Base-by-base conservation (phyloP, 192 early-diverging fungal species). In the Backusella psychrophila region DNA sequence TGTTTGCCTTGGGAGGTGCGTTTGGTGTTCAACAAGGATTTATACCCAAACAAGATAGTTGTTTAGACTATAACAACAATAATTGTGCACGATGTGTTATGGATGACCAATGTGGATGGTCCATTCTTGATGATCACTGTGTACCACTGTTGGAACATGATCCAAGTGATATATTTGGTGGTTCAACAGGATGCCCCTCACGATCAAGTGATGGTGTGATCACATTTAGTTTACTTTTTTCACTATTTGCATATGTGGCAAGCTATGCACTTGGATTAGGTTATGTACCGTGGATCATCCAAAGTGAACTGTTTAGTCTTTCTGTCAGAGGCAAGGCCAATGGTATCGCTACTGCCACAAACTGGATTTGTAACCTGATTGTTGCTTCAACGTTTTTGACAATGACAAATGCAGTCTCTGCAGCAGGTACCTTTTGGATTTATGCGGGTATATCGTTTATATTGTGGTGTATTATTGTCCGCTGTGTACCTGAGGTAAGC, bases 281-380 rank as follows among this genome's bases (percentile, higher is more conserved):
- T 1, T 83, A 87, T 80, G 82, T 81, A 17, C 86, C 88, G 6
- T 96, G 93, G 94, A 84, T 93, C 59, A 92, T 93, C 72, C 89
- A 92, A 42, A 83, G 90, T 8, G 94, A 96, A 78, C 91, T 96
- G 46, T 94, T 93, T 81, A 87, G 91, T 4, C 87, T 93, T 36
- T 85, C 85, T 26, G 75, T 93, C 19, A 90, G 94, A 36, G 89
- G 91, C 46, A 95, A 95, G 82, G 93, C 89, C 33, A 90, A 90
- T 65, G 89, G 89, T 21, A 74, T 93, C 4, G 85, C 88, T 21
- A 95, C 92, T 4, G 87, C 92, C n/a, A 85, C 91, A 66, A 96
- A 96, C 85, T 96, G 94, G 94, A 76, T 90, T n/a, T 88, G 86
- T 82, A 94, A 94, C 83, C 87, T 90, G 77, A 72, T 89, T 42